Conservation (phyloP, 345 rosid species). For the Trapa bicornis region DNA sequence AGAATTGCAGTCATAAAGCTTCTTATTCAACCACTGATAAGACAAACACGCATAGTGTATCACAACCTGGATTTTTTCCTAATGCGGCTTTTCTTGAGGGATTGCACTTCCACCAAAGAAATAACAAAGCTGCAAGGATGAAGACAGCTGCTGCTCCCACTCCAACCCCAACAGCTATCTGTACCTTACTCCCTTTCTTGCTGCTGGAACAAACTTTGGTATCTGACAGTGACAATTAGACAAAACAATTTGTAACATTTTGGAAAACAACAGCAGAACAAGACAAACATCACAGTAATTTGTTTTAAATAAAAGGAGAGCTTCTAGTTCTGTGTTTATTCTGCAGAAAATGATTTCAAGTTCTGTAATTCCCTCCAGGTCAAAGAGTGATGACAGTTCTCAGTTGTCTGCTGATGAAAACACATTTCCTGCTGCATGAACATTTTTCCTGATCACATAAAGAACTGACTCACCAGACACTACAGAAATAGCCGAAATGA, state of each 20-base stretch:
- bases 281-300: neutral
- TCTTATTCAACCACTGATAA: neutral
- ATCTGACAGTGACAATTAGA: slow-evolving; percentile 17
- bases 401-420: neutral
- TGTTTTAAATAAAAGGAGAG: too few relatives aligned
- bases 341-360: too few relatives aligned
- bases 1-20: neutral
- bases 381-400: neutral
- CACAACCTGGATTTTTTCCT: slow-evolving; percentile 14
- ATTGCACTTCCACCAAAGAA: slow-evolving; percentile 24
- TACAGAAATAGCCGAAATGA: slow-evolving; percentile 36
- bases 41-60: neutral
- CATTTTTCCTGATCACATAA: neutral
- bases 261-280: neutral
- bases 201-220: slow-evolving; percentile 13
- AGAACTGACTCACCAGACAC: slow-evolving; percentile 16
- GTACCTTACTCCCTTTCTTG: slow-evolving; percentile 10
- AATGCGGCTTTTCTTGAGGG: slow-evolving; percentile 7
- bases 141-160: slow-evolving; percentile 18
- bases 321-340: too few relatives aligned
- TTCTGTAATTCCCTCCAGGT: neutral
- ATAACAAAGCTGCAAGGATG: slow-evolving; percentile 15
- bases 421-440: neutral
- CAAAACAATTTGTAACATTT: neutral
- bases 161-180: slow-evolving; percentile 16